Evolutionary conservation across 2,329 filamentous ascomycete species (phyloP), one percentile per base, ranked within the genome.

Genomic region (Ceratocystis lukuohia): DNA sequence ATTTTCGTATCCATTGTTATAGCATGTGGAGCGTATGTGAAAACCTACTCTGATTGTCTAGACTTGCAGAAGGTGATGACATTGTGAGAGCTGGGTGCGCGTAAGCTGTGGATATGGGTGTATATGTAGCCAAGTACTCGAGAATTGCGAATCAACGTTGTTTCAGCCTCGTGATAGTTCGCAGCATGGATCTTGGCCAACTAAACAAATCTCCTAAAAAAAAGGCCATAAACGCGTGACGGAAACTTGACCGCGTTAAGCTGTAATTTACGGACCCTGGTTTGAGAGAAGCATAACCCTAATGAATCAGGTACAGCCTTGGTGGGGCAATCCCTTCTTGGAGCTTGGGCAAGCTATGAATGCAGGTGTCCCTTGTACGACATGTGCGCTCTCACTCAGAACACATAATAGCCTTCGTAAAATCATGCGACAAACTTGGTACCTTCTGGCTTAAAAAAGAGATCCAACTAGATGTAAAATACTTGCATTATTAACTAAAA

Each of bases 1-100:
- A 20, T 44, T 63, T 45, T 15, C 48, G 25, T 53, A 33, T 8
- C 37, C 44, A 62, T 65, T 15, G 10, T n/a, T 12, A 22, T 37
- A 41, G 33, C 45, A 7, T 17, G 10, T 30, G 22, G 7, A 22
- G 20, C 10, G 33, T 15, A n/a, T 61, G 15, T 12, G 50, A 65
- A 28, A 33, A 22, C 62, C 17, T 64, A 68, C 67, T 66, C 5
- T 65, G 67, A 33, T 66, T 48, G 20, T 68, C 67, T 44, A 68
- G 50, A 41, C 65, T 64, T 48, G 66, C 67, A 44, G 62, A 41
- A 20, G 62, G 62, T 4, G 62, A 64, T 15, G 62, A 50, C 62
- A 59, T 59, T 59, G 30, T 37, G 62, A 17, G 37, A 62, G 30
- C 12, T 17, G 25, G 5, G 62, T 44, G 30, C 37, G 41, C 15